Evolutionary conservation across 495 filamentous ascomycete species (phyloP).

Genomic region (Aspergillus asperescens): DNA sequence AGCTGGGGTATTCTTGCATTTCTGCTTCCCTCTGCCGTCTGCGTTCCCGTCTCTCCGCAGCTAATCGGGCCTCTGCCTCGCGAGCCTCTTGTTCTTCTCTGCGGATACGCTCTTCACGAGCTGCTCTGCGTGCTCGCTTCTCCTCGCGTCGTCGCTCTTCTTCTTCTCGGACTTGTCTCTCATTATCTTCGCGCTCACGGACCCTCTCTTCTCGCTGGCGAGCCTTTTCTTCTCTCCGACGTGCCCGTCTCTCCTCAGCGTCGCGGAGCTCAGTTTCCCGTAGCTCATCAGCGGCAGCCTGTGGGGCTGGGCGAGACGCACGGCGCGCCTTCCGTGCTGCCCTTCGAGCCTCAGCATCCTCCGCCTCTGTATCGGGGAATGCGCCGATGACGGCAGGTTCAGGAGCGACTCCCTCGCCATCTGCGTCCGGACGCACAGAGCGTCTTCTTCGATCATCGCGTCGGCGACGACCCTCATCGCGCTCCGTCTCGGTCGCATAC

Average conservation of each 20-base stretch:
- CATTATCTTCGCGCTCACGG: slow-evolving; percentile 35
- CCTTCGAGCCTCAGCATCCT: slow-evolving; percentile 48
- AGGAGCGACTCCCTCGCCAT: slow-evolving; percentile 41
- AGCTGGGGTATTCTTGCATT: slow-evolving; percentile 24
- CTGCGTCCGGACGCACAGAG: slow-evolving; percentile 37
- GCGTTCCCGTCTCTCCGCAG: slow-evolving; percentile 38
- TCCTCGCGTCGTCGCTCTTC: slow-evolving; percentile 47
- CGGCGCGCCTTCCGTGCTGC: slow-evolving; percentile 42
- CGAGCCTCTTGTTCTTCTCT: slow-evolving; percentile 46
- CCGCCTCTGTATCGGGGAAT: slow-evolving; percentile 42
- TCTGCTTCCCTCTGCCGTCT: slow-evolving; percentile 37
- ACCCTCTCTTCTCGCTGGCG: slow-evolving; percentile 39
- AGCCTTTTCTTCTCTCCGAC: slow-evolving; percentile 38
- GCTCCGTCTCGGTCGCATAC: slow-evolving; percentile 36
- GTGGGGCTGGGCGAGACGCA: slow-evolving; percentile 29
- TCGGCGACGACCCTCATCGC: slow-evolving; percentile 38
- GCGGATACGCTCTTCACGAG: slow-evolving; percentile 44
- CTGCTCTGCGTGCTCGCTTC: slow-evolving; percentile 39
- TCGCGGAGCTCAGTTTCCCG: slow-evolving; percentile 39
- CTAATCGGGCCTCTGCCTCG: slow-evolving; percentile 30
- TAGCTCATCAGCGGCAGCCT: slow-evolving; percentile 23
- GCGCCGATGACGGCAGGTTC: slow-evolving; percentile 32
- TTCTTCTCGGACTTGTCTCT: slow-evolving; percentile 41
- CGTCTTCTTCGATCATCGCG: slow-evolving; percentile 42
- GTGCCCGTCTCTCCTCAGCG: slow-evolving; percentile 41